Evolutionary conservation across 768 basidiomycete genomes (phyloP).

Genomic region (Boletus sp.): DNA sequence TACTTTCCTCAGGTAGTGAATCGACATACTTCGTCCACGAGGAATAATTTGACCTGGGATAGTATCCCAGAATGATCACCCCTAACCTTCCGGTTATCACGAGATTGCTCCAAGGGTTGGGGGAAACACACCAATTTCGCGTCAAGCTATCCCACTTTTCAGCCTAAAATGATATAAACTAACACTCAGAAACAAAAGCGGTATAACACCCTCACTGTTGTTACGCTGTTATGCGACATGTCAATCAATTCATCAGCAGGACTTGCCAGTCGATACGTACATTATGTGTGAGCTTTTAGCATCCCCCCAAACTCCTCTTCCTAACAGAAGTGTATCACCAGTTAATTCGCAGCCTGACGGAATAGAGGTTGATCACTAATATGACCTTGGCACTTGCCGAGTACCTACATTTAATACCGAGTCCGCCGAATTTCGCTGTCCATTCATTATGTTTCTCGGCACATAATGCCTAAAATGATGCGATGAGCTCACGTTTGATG

Average conservation of each 20-base stretch:
- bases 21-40: conserved; percentile 80
- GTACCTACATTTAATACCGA: conserved; percentile 72
- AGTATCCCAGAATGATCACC: conserved; percentile 63
- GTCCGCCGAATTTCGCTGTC: conserved; percentile 70
- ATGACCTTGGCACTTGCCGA: neutral
- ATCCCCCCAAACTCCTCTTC: conserved; percentile 66
- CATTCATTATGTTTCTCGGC: conserved; percentile 84
- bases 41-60: conserved; percentile 71
- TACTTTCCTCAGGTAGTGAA: neutral
- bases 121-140: conserved; percentile 71
- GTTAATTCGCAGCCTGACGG: conserved; percentile 81
- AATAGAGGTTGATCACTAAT: neutral
- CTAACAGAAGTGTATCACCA: conserved; percentile 78
- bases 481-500: neutral
- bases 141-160: conserved; percentile 98
- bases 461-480: conserved; percentile 68
- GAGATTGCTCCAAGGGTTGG: neutral
- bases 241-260: conserved; percentile 1
- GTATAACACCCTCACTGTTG: conserved; percentile 54
- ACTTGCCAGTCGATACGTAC: conserved; percentile 39
- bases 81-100: conserved; percentile 36
- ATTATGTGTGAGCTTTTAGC: conserved; percentile 78
- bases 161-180: conserved; percentile 46
- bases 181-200: neutral
- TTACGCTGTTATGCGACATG: conserved; percentile 47